Conservation (phyloP, 2,329 filamentous ascomycete species). For the Talaromyces sp. region DNA sequence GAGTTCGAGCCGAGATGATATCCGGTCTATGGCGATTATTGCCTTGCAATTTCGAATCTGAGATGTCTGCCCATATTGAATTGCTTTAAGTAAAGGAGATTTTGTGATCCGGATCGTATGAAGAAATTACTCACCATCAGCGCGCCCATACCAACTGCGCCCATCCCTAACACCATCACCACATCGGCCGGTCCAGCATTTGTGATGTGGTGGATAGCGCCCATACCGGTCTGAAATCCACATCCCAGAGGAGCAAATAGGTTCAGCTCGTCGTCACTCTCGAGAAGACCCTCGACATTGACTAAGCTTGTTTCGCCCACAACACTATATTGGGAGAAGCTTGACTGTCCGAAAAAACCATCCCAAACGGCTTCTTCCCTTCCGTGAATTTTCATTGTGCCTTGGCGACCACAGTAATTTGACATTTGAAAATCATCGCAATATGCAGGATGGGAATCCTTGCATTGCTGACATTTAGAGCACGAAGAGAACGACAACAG, state of each 20-base stretch:
- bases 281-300: conserved; percentile 36
- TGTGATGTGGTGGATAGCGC: conserved; percentile 35
- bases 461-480: conserved; percentile 42
- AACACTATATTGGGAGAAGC: conserved; percentile 36
- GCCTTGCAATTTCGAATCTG: not conserved
- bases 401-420: not conserved
- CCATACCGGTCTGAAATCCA: conserved; percentile 42
- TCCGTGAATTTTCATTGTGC: not conserved
- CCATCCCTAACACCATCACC: not conserved
- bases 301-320: conserved; percentile 36
- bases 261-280: conserved; percentile 26
- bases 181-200: not conserved
- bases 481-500: not conserved
- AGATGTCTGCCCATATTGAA: not conserved
- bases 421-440: conserved; percentile 39
- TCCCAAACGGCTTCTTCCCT: conserved; percentile 30
- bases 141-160: not conserved
- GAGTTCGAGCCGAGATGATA: not conserved
- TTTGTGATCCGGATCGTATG: no score
- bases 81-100: no score
- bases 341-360: conserved; percentile 46
- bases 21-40: not conserved
- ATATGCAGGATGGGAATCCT: conserved; percentile 41
- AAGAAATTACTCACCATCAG: not conserved
- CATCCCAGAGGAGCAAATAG: conserved; percentile 42